Conservation (phyloP, 2,329 filamentous ascomycete species). For the Ophiostoma sp. region DNA sequence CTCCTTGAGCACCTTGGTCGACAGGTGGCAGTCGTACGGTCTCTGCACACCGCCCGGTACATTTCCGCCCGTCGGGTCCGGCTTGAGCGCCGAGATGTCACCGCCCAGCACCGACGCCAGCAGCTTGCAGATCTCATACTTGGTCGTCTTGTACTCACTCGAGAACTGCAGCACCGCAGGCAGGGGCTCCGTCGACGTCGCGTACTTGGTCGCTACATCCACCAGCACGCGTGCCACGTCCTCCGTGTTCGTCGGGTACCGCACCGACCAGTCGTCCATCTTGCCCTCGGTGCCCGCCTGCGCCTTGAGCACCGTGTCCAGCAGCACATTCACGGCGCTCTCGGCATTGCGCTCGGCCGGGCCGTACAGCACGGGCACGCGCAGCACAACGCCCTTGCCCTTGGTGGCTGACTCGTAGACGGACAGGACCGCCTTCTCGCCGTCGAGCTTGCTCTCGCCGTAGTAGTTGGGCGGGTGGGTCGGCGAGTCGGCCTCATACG, state of each 20-base stretch:
- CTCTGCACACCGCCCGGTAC: slow-evolving; percentile 66
- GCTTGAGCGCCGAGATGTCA: slow-evolving; percentile 56
- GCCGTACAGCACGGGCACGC: slow-evolving; percentile 82
- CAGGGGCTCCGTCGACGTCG: slow-evolving; percentile 38
- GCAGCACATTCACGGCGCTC: slow-evolving; percentile 75
- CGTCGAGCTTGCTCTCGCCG: slow-evolving; percentile 56
- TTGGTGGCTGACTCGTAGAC: slow-evolving; percentile 44
- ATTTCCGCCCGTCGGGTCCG: slow-evolving; percentile 67
- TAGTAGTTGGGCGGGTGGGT: slow-evolving; percentile 73
- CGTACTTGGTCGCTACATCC: slow-evolving; percentile 67
- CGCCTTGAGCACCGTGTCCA: slow-evolving; percentile 70
- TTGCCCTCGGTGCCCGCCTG: slow-evolving; percentile 45
- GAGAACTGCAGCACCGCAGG: slow-evolving; percentile 77
- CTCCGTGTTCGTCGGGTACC: slow-evolving; percentile 84
- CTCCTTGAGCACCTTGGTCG: slow-evolving; percentile 65
- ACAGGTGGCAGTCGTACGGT: slow-evolving; percentile 84
- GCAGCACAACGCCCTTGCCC: slow-evolving; percentile 61
- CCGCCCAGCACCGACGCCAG: slow-evolving; percentile 77
- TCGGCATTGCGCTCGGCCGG: slow-evolving; percentile 63
- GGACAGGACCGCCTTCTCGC: slow-evolving; percentile 60
- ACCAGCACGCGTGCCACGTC: slow-evolving; percentile 67
- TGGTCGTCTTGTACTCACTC: slow-evolving; percentile 79
- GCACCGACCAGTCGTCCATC: slow-evolving; percentile 80
- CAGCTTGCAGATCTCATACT: slow-evolving; percentile 78
- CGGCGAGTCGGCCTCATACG: slow-evolving; percentile 61